Base-by-base conservation (phyloP, 2,329 filamentous ascomycete genomes). In the Leptosphaerulina australis region DNA sequence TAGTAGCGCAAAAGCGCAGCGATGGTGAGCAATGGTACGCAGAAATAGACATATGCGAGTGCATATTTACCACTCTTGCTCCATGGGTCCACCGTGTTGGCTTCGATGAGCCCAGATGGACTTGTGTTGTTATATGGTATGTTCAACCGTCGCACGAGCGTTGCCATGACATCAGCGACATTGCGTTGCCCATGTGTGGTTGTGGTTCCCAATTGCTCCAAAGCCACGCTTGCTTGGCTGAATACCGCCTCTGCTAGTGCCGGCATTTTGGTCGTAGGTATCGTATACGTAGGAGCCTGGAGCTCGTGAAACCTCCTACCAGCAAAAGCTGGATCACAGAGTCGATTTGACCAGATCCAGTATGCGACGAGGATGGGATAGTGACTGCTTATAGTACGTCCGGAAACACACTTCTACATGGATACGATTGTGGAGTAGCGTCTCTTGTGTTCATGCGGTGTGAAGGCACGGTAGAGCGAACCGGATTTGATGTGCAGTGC, bases 41-140 rank as follows among this genome's bases (percentile, higher is more conserved):
- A 86, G 66, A 96, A 95, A 73, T 95, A 96, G 11, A 93, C 90
- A 85, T 91, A 96, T 49, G 88, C 90, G 41, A 90, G 76, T 2
- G 82, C 91, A 75, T 97, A 96, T 76, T 96, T 95, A 34, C 88
- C 90, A 17, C 91, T 86, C 66, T 90, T 77, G 20, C 72, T 81
- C 88, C 89, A 97, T 18, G 92, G 90, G 70, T 97, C 92, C 60
- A 77, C 72, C 12, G 78, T 79, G 59, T 77, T 80, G 44, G 83
- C 83, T 63, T 80, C 79, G 30, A 82, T 74, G 45, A 85, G 70
- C 4, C 77, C 79, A 9, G 77, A 66, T n/a, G 82, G 81, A 53
- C 78, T 84, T 38, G 77, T 81, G 51, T 72, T 77, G 60, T 80
- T 83, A 61, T 76, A 77, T 5, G 81, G 79, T 54, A 86, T 80